Conservation (phyloP, 1,284 basidiomycete genomes). For the Hymenochaete sp. region DNA sequence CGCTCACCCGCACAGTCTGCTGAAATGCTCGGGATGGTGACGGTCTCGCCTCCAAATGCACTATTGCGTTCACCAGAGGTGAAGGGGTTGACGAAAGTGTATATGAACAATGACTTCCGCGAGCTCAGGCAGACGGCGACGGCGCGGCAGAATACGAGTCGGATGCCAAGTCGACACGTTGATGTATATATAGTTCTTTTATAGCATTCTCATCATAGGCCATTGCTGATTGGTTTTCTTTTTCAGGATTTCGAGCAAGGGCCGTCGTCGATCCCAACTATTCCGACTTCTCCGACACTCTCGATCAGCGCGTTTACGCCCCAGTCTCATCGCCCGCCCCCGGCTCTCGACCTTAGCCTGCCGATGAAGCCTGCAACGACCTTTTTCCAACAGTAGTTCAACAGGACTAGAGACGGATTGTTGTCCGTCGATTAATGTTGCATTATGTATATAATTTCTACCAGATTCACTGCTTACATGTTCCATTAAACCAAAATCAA, state of each 20-base stretch:
- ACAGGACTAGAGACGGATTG: neutral
- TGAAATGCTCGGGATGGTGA: conserved; percentile 35
- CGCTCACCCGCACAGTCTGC: conserved; percentile 36
- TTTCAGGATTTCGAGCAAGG: conserved; percentile 29
- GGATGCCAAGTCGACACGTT: conserved; percentile 72
- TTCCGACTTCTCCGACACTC: conserved; percentile 7
- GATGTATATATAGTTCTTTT: conserved; percentile 41
- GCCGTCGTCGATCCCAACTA: conserved; percentile 3
- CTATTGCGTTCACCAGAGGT: conserved; percentile 63
- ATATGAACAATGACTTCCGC: conserved; percentile 67
- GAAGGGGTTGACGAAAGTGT: conserved; percentile 73
- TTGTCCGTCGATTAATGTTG: too few relatives aligned
- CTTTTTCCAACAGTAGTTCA: conserved; percentile 14
- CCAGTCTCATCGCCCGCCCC: conserved; percentile 7
- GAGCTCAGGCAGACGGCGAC: conserved; percentile 56
- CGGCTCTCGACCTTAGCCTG: conserved; percentile 13
- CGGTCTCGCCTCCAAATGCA: conserved; percentile 62
- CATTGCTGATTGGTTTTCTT: conserved; percentile 19
- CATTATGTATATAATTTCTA: too few relatives aligned
- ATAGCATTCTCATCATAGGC: conserved; percentile 11
- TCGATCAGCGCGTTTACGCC: conserved; percentile 2
- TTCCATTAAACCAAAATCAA: conserved; percentile 3
- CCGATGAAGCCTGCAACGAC: conserved; percentile 17
- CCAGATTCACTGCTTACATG: neutral
- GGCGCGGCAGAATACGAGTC: conserved; percentile 68